Evolutionary conservation across 2,329 filamentous ascomycete species (phyloP), one percentile per base, ranked within the genome.

Genomic region (Venturia pyrina): DNA sequence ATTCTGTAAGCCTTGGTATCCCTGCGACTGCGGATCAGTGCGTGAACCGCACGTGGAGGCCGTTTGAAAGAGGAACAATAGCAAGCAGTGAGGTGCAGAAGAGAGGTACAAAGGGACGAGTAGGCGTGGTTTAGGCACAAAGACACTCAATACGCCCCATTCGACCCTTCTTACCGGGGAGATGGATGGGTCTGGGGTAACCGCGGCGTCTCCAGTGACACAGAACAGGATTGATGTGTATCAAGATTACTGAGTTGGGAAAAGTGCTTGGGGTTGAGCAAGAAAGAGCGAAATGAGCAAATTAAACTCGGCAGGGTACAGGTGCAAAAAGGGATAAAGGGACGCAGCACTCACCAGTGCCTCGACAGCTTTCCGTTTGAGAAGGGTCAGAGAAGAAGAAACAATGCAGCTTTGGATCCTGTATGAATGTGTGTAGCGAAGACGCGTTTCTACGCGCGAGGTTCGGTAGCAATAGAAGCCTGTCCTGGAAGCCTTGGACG

Each of bases 171-270:
- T 1, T 34, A 56, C 50, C 24, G 53, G 19, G 19, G 7, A 59
- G 53, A 17, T 37, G 53, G 53, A 34, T 28, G 32, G 32, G 28
- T 37, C 53, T 59, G 32, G 53, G 32, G 28, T 10, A 37, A 28
- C 7, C 15, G 53, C 32, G 10, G 53, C 32, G 15, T 37, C 17
- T 59, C 53, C 17, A 37, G 53, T 59, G 53, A 24, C 32, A 59
- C 53, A 59, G 53, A 28, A 32, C 32, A 59, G 53, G 5, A 59
- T 59, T 37, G 53, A 59, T 11, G 53, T 59, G 32, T 59, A 59
- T 37, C 53, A n/a, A 37, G 32, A 59, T 7, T 59, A 32, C 53
- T 46, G 62, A 59, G 60, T 34, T 64, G 53, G 67, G 66, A 67
- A 66, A 57, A 64, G 41, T 43, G 41, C 41, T 43, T 43, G 1